phyloP scores from a whole-genome alignment of 148 eudicot genomes.

The Limonium bicolor region DNA sequence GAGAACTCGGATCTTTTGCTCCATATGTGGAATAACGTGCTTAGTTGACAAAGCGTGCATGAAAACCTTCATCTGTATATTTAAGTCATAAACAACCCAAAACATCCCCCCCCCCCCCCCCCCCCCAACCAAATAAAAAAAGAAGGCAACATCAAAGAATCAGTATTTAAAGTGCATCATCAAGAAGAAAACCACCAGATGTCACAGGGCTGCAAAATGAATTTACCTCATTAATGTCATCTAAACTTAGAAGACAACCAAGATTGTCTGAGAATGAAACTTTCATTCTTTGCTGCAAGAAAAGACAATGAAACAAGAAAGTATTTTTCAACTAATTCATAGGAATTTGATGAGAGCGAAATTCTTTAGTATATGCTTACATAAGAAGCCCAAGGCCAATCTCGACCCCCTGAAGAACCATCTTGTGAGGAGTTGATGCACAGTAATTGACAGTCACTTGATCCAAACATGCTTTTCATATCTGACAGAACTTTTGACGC shows the following conservation, averaged over 20 bases:
- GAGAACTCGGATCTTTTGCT: constrained; percentile 69
- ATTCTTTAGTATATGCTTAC: constrained; percentile 26
- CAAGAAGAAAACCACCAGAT: too few relatives aligned
- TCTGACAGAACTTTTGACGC: constrained; percentile 50
- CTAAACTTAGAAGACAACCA: constrained; percentile 50
- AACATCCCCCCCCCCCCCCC: too few relatives aligned
- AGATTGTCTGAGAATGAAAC: constrained; percentile 23
- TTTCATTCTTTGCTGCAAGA: constrained; percentile 30
- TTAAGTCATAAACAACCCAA: constrained; percentile 1
- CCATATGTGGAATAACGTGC: constrained; percentile 86
- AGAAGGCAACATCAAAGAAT: too few relatives aligned
- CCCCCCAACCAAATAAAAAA: too few relatives aligned
- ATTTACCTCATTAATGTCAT: constrained; percentile 70
- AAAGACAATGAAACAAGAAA: constrained; percentile 3
- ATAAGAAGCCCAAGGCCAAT: constrained; percentile 59
- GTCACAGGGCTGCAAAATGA: not conserved
- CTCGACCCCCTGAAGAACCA: constrained; percentile 30
- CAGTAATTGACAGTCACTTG: constrained; percentile 60
- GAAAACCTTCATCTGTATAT: constrained; percentile 45
- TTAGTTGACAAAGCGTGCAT: constrained; percentile 82
- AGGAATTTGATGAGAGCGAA: not conserved
- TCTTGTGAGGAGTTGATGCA: constrained; percentile 61
- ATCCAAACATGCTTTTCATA: constrained; percentile 82
- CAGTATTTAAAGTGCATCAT: not conserved
- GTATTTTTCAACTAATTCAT: not conserved